Conservation (phyloP, 192 early-diverging fungal genomes). For the Coemansia sp. region DNA sequence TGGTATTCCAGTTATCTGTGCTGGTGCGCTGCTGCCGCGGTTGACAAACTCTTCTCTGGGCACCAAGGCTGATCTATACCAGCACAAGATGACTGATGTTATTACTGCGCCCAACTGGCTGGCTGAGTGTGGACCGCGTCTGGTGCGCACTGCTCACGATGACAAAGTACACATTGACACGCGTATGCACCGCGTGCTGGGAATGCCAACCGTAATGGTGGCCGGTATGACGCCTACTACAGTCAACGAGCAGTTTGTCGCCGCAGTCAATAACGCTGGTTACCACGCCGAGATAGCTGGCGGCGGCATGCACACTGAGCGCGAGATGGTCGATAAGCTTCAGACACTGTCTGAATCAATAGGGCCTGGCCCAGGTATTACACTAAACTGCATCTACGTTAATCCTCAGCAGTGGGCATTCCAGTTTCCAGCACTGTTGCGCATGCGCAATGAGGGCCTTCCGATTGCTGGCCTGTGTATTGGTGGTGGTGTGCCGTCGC, state of each 20-base stretch:
- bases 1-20: constrained; percentile 62
- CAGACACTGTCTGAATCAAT: constrained; percentile 69
- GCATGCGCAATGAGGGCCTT: constrained; percentile 78
- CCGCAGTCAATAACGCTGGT: constrained; percentile 84
- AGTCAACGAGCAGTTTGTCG: constrained; percentile 72
- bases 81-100: constrained; percentile 66
- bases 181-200: constrained; percentile 78
- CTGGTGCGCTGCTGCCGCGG: constrained; percentile 15
- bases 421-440: constrained; percentile 78
- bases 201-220: constrained; percentile 90
- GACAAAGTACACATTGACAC: constrained; percentile 81
- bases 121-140: constrained; percentile 76
- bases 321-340: constrained; percentile 67
- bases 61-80: constrained; percentile 73
- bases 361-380: constrained; percentile 82
- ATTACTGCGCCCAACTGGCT: constrained; percentile 83
- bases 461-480: constrained; percentile 91
- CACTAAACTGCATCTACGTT: constrained; percentile 87
- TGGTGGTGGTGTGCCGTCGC: constrained; percentile 88
- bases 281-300: constrained; percentile 90
- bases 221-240: constrained; percentile 95
- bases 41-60: constrained; percentile 59
- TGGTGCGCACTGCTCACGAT: constrained; percentile 62
- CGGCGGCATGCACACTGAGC: constrained; percentile 82
- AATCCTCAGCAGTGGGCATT: constrained; percentile 82